A percentile compares a stretch with the other conserved stretches of the same genome.
phyloP scores from a whole-genome alignment of 1,139 yeast genomes.

The Scheffersomyces insectosa region DNA sequence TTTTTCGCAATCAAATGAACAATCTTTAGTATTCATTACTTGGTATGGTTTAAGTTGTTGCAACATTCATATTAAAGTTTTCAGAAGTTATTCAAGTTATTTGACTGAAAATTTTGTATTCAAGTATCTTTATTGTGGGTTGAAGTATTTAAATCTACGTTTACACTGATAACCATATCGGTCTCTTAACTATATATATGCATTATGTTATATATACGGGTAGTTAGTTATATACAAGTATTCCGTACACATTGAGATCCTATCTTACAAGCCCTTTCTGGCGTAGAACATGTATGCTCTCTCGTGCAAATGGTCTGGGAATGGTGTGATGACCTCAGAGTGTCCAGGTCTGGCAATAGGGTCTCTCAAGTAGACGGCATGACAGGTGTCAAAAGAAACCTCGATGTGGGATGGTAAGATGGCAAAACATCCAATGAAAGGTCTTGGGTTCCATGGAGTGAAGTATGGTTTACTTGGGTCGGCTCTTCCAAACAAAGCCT shows the following conservation, averaged over 20 bases:
- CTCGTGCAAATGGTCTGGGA: constrained; percentile 80
- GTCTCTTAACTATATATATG: no score
- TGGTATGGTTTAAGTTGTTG: no score
- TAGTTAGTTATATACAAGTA: background rate
- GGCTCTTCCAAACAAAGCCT: constrained; percentile 73
- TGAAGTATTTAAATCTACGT: no score
- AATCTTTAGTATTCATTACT: no score
- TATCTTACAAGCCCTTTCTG: constrained; percentile 63
- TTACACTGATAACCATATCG: no score
- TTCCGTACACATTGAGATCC: background rate
- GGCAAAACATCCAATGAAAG: constrained; percentile 90
- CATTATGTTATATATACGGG: no score
- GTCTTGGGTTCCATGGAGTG: constrained; percentile 97
- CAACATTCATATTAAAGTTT: no score
- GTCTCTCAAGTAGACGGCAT: constrained; percentile 91
- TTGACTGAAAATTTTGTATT: no score
- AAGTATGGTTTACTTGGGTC: constrained; percentile 80
- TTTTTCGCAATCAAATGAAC: no score
- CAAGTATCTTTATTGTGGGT: no score
- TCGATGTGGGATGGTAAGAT: constrained; percentile 90
- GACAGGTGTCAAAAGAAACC: constrained; percentile 86
- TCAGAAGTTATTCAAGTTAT: no score
- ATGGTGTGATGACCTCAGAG: constrained; percentile 93
- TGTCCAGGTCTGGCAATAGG: constrained; percentile 98
- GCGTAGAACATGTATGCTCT: constrained; percentile 95